Evolutionary conservation across 2,329 filamentous ascomycete species (phyloP), one percentile per base, ranked within the genome.

Genomic region (Fusarium tricinctum): DNA sequence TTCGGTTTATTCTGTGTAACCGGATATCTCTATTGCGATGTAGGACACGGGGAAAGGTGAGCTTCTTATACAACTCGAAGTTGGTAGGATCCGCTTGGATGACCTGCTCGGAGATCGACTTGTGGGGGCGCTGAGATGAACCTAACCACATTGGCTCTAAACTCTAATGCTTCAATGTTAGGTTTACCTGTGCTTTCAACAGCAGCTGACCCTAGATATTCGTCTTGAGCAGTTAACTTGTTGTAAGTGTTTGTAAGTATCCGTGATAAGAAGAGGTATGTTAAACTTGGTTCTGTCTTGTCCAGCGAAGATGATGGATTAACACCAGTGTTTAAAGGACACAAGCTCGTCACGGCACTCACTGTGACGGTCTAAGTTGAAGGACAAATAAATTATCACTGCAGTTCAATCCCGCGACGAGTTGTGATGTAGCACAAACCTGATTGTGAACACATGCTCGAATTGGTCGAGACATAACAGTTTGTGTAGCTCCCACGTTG

Each of bases 31-130:
- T 40, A 19, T 38, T 23, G 42, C 19, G 46, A 43, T 20, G 38
- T n/a, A 30, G n/a, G 8, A 48, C 23, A 47, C 8, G 43, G 44
- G 60, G 19, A 53, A 48, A 39, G 26, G 26, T 19, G 52, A 59
- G 52, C 52, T 65, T 53, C 61, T 65, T 64, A 65, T 65, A 53
- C 49, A 57, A 40, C 38, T 20, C n/a, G 30, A 30, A 32, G 42
- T 20, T 23, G 42, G 42, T 26, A 38, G 39, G 30, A 40, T 13
- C 53, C 28, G 20, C 52, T 50, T 35, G 20, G 45, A 39, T 51
- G 53, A 35, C 51, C 32, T 59, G 45, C 60, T 30, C 32, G 12
- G 30, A 43, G 52, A 44, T 52, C 39, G 42, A 14, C 15, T 19
- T 52, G 61, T 59, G 61, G 61, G 61, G 61, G 45, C 35, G 8